These are phyloP conservation scores for Scheffersomyces segobiensis DNA, from an alignment of 1,139 yeast species.

Conservation along the genomic window DNA sequence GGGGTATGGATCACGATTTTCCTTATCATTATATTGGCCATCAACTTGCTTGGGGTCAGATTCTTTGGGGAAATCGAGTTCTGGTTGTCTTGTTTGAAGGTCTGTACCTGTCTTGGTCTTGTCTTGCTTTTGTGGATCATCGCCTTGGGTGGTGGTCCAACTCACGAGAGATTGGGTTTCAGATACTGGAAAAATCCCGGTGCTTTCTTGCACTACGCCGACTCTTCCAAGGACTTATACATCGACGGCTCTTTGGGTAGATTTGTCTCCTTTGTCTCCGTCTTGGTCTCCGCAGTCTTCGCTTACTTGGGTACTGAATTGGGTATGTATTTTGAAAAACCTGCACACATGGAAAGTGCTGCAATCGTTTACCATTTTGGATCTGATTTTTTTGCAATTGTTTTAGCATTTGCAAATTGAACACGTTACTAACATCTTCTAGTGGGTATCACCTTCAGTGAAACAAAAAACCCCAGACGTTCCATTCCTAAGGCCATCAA, in stretches of 20 bases:
- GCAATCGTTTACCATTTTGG: not conserved
- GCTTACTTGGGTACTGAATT: slow-evolving; percentile 80
- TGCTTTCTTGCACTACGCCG: slow-evolving; percentile 53
- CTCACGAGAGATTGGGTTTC: slow-evolving; percentile 63
- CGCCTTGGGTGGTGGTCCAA: slow-evolving; percentile 61
- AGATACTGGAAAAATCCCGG: slow-evolving; percentile 68
- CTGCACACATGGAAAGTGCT: not conserved
- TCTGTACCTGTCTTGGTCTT: slow-evolving; percentile 56
- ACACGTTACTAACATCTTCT: not conserved
- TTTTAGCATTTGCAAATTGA: not conserved
- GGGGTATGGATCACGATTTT: slow-evolving; percentile 63
- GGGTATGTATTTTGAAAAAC: slow-evolving; percentile 20
- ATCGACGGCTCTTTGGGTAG: slow-evolving; percentile 47
- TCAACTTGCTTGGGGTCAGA: slow-evolving; percentile 35
- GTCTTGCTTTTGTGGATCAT: slow-evolving; percentile 49
- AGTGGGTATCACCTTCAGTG: slow-evolving; percentile 68
- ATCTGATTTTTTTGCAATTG: not conserved
- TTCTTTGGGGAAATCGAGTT: slow-evolving; percentile 70
- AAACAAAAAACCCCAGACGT: slow-evolving; percentile 72
- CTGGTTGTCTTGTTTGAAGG: slow-evolving; percentile 62
- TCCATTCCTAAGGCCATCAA: slow-evolving; percentile 77
- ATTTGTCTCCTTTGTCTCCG: slow-evolving; percentile 67
- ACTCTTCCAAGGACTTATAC: slow-evolving; percentile 23
- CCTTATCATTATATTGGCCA: slow-evolving; percentile 40
- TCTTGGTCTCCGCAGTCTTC: slow-evolving; percentile 71